A percentile compares a stretch with the other conserved stretches of the same genome.
These are phyloP conservation scores for Psilocybe mexicana DNA, from an alignment of 1,284 basidiomycete species.

Conservation along the genomic window DNA sequence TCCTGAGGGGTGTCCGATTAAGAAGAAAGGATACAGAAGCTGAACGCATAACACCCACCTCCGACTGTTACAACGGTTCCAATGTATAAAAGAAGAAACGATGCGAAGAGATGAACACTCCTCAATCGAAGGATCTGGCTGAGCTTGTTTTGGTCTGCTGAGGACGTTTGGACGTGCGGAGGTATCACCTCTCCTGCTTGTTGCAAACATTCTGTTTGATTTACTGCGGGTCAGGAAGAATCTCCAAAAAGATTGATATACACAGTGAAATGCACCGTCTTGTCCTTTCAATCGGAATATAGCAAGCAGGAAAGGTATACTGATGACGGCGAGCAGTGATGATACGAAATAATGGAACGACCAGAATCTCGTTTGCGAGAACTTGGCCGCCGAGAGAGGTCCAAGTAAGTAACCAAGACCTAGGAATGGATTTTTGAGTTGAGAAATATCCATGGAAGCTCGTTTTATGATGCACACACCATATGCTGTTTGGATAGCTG, in stretches of 20 bases:
- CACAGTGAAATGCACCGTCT: slow-evolving; percentile 38
- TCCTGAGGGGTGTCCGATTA: slow-evolving; percentile 29
- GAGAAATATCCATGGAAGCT: not conserved
- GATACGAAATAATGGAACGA: slow-evolving; percentile 66
- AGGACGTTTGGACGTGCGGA: slow-evolving; percentile 16
- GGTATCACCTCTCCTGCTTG: slow-evolving; percentile 23
- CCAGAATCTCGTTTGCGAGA: slow-evolving; percentile 51
- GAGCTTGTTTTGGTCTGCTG: slow-evolving; percentile 43
- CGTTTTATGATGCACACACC: slow-evolving; percentile 27
- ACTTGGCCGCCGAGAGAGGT: slow-evolving; percentile 69
- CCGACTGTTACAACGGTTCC: slow-evolving; percentile 67
- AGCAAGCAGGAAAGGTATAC: slow-evolving; percentile 39
- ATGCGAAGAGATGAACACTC: slow-evolving; percentile 55
- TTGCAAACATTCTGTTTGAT: slow-evolving; percentile 38
- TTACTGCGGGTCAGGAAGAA: too few relatives aligned
- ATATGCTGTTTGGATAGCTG: slow-evolving; percentile 52
- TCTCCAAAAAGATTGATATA: not conserved
- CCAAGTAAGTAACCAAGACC: slow-evolving; percentile 65
- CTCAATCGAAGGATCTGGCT: slow-evolving; percentile 52
- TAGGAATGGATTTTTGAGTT: slow-evolving; percentile 19
- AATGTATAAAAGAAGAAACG: slow-evolving; percentile 64
- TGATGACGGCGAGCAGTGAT: slow-evolving; percentile 51
- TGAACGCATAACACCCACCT: slow-evolving; percentile 32
- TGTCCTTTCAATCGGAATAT: slow-evolving; percentile 54
- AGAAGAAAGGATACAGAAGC: not conserved